phyloP scores from a whole-genome alignment of 2,329 filamentous ascomycete genomes.

The Elsinoe australis region DNA sequence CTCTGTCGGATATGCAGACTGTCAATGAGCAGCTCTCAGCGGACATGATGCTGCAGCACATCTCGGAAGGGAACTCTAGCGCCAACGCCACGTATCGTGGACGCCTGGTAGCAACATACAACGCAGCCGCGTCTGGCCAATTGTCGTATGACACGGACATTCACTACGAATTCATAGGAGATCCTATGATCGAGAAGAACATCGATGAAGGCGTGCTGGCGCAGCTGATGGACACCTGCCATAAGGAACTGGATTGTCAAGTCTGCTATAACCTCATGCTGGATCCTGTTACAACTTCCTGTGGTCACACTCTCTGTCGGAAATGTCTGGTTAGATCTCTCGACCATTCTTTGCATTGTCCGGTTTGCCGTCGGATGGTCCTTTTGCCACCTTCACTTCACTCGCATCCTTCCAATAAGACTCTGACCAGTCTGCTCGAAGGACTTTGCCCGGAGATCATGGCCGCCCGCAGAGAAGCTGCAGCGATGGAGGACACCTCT shows the following conservation, averaged over 20 bases:
- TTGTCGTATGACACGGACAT: constrained; percentile 52
- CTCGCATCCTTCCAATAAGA: constrained; percentile 52
- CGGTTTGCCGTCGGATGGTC: constrained; percentile 65
- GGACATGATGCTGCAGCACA: constrained; percentile 31
- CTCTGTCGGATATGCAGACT: constrained; percentile 27
- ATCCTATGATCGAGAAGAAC: constrained; percentile 32
- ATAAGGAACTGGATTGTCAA: constrained; percentile 74
- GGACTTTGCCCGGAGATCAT: constrained; percentile 63
- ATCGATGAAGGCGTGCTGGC: constrained; percentile 48
- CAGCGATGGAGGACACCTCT: constrained; percentile 51
- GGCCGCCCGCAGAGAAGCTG: constrained; percentile 48
- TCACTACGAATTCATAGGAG: constrained; percentile 38
- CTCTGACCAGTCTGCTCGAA: constrained; percentile 56
- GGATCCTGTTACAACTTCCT: constrained; percentile 75
- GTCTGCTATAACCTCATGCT: constrained; percentile 77
- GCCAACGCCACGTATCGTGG: constrained; percentile 47
- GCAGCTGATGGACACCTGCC: constrained; percentile 53
- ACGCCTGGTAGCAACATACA: constrained; percentile 58
- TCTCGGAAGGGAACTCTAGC: constrained; percentile 32
- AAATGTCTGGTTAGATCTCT: constrained; percentile 68
- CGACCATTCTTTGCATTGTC: constrained; percentile 71
- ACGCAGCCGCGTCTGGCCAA: constrained; percentile 54
- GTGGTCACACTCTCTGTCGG: constrained; percentile 84
- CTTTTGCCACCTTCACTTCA: constrained; percentile 45
- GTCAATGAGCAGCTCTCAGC: constrained; percentile 33